phyloP scores from a whole-genome alignment of 768 basidiomycete genomes.

The Crucibulum laeve region DNA sequence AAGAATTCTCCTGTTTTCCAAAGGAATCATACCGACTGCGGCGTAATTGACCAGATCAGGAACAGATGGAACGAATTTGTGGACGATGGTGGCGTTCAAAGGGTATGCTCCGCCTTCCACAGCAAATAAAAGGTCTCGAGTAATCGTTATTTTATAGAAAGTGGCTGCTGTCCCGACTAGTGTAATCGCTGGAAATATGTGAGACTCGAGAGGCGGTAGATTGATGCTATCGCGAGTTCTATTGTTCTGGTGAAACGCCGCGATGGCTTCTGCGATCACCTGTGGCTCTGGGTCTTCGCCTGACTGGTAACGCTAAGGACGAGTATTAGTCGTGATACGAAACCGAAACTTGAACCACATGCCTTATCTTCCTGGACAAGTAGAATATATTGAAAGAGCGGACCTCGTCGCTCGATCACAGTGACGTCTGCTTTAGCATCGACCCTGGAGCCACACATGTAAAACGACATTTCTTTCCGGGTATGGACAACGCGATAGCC shows the following conservation, averaged over 20 bases:
- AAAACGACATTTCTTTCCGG: constrained; percentile 7
- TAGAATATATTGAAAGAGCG: constrained; percentile 1
- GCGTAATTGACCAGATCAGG: constrained; percentile 6
- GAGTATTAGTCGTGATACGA: not conserved
- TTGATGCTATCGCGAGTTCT: constrained; percentile 4
- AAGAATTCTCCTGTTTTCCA: constrained; percentile 17
- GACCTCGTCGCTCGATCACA: not conserved
- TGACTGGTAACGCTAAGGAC: not conserved
- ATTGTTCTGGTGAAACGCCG: constrained; percentile 25
- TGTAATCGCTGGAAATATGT: constrained; percentile 20
- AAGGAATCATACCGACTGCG: constrained; percentile 17
- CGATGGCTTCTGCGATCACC: constrained; percentile 26
- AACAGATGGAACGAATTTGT: constrained; percentile 12
- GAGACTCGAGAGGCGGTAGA: constrained; percentile 10
- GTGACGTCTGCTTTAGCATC: constrained; percentile 4
- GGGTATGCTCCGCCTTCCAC: constrained; percentile 12
- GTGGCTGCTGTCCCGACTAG: constrained; percentile 21
- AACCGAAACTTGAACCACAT: constrained; percentile 2
- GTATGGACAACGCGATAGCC: constrained; percentile 8
- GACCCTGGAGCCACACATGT: constrained; percentile 8
- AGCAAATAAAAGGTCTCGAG: constrained; percentile 8
- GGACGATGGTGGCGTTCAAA: constrained; percentile 10
- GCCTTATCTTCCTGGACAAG: constrained; percentile 5
- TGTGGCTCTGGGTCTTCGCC: constrained; percentile 21
- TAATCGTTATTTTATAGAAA: constrained; percentile 21